Percentiles rank a stretch among this genome's conserved stretches.
These are phyloP conservation scores for Colletotrichum somersetense DNA, from an alignment of 2,329 filamentous ascomycete species.

Conservation along the genomic window DNA sequence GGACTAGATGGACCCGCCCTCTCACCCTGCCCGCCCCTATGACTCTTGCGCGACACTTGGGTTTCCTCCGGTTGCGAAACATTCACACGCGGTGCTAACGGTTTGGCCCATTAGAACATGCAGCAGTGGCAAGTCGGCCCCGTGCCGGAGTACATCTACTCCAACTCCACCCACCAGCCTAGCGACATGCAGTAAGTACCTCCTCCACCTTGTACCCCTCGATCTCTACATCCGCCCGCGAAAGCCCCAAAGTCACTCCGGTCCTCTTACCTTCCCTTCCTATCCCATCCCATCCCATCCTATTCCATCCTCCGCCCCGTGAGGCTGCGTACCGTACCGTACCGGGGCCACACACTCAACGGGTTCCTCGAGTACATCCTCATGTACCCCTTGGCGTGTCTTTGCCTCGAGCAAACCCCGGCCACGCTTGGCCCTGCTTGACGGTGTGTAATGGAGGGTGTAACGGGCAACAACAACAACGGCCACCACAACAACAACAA, in stretches of 20 bases:
- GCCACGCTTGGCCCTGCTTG: constrained; percentile 27
- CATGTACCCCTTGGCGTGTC: constrained; percentile 33
- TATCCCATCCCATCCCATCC: constrained; percentile 43
- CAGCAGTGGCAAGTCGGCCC: constrained; percentile 73
- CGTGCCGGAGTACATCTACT: constrained; percentile 70
- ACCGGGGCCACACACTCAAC: constrained; percentile 6
- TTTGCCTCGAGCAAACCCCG: constrained; percentile 31
- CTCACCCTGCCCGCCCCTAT: constrained; percentile 23
- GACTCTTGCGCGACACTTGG: constrained; percentile 36
- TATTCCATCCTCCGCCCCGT: constrained; percentile 45
- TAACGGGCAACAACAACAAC: constrained; percentile 37
- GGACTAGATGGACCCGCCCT: constrained; percentile 3
- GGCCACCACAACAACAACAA: constrained; percentile 29
- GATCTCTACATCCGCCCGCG: constrained; percentile 17
- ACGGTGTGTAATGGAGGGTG: constrained; percentile 29
- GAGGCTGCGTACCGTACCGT: constrained; percentile 28
- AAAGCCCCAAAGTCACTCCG: constrained; percentile 23
- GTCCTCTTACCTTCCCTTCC: constrained; percentile 29
- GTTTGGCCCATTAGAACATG: constrained; percentile 60
- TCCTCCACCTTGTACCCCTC: constrained; percentile 49
- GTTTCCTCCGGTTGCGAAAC: constrained; percentile 35
- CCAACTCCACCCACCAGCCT: constrained; percentile 63
- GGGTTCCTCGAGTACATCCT: constrained; percentile 28
- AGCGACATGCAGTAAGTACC: constrained; percentile 72
- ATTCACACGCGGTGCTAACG: constrained; percentile 39